A percentile compares a stretch with the other conserved stretches of the same genome.
Evolutionary conservation across 164 flowering plant species (phyloP).

Genomic region (Annona squamosa): DNA sequence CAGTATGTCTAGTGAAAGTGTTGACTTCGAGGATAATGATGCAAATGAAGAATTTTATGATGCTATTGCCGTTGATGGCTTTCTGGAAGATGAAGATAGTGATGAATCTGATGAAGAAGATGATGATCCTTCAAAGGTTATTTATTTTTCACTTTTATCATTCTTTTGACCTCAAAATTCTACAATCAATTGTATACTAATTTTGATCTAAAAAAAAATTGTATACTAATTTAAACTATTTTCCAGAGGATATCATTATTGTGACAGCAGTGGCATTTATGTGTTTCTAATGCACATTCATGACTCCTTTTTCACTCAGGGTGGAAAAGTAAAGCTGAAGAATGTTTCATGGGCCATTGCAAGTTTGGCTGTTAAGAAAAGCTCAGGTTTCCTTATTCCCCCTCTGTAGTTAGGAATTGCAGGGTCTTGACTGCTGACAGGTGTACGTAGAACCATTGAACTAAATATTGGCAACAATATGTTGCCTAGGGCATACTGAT

Average conservation of each 20-base stretch:
- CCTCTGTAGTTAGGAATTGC: neutral
- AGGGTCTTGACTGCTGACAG: neutral
- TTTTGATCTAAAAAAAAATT: no score
- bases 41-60: conserved; percentile 73
- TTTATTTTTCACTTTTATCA: neutral
- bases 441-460: neutral
- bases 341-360: conserved; percentile 88
- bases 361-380: conserved; percentile 42
- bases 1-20: conserved; percentile 28
- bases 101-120: conserved; percentile 24
- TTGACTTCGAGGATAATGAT: conserved; percentile 49
- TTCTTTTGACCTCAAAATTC: neutral
- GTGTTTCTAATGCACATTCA: neutral
- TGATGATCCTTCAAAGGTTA: conserved; percentile 3
- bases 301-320: conserved; percentile 27
- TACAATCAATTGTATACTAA: neutral
- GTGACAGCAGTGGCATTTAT: neutral
- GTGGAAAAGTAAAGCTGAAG: conserved; percentile 58
- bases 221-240: neutral
- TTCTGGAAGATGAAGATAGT: conserved; percentile 69
- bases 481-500: no score
- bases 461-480: no score
- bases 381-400: conserved; percentile 37
- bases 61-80: conserved; percentile 62
- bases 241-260: neutral